phyloP scores from a whole-genome alignment of 345 rosid genomes.

The Noccaea bulbosa region DNA sequence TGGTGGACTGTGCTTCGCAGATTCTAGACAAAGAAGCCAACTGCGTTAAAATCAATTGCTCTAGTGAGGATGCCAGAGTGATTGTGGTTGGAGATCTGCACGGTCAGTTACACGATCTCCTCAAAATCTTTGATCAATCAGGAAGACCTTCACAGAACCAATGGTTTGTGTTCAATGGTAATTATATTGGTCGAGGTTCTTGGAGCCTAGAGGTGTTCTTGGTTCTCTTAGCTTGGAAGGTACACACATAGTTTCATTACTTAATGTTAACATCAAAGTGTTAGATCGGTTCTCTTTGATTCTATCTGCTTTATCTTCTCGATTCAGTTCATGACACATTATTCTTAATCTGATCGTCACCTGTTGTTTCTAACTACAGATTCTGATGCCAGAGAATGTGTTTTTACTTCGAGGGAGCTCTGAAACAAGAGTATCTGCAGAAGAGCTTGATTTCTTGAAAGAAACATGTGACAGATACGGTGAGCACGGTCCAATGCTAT shows the following conservation, averaged over 20 bases:
- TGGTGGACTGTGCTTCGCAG: constrained; percentile 44
- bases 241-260: constrained; percentile 27
- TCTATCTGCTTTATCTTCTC: neutral
- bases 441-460: constrained; percentile 46
- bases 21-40: constrained; percentile 51
- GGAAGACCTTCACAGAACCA: constrained; percentile 51
- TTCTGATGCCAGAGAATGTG: constrained; percentile 51
- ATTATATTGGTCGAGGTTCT: constrained; percentile 49
- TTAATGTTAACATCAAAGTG: neutral
- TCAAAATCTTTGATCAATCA: constrained; percentile 47
- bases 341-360: constrained; percentile 13
- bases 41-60: constrained; percentile 41
- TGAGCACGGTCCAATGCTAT: constrained; percentile 42
- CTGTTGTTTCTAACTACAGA: constrained; percentile 38
- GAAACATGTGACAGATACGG: constrained; percentile 49
- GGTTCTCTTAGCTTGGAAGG: constrained; percentile 61
- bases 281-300: neutral
- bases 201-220: constrained; percentile 54
- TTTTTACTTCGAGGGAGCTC: constrained; percentile 54
- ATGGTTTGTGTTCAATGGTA: constrained; percentile 49
- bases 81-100: constrained; percentile 53
- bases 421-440: constrained; percentile 48
- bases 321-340: neutral
- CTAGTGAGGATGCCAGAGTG: constrained; percentile 39
- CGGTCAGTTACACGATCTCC: constrained; percentile 53